Conservation (phyloP, 331 rosid genomes). For the Cydonia oblonga region DNA sequence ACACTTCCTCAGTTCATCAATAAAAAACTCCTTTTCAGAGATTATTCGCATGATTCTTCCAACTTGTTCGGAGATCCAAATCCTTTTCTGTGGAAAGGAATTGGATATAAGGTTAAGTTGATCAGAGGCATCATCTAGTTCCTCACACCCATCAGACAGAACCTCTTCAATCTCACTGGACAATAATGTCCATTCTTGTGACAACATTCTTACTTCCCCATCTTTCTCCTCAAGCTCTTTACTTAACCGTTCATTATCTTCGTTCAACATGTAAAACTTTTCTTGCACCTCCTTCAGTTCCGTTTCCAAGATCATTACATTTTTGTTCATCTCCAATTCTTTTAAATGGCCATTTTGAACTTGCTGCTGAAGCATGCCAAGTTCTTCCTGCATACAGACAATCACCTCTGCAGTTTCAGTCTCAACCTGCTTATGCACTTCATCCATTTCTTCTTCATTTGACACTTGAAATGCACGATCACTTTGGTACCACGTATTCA, state of each 20-base stretch:
- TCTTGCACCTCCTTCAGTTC: slow-evolving; percentile 52
- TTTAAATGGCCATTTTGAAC: slow-evolving; percentile 50
- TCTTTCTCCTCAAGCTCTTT: slow-evolving; percentile 47
- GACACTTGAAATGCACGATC: slow-evolving; percentile 70
- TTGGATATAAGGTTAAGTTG: slow-evolving; percentile 50
- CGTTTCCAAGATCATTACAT: slow-evolving; percentile 36
- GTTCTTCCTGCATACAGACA: slow-evolving; percentile 94
- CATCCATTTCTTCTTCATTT: slow-evolving; percentile 82
- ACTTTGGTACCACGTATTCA: slow-evolving; percentile 51
- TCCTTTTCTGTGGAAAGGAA: slow-evolving; percentile 78
- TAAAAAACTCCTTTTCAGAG: slow-evolving; percentile 64
- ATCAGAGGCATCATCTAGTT: slow-evolving; percentile 54
- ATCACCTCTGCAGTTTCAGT: slow-evolving; percentile 97
- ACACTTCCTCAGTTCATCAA: slow-evolving; percentile 67
- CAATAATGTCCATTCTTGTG: slow-evolving; percentile 62
- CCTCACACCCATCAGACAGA: slow-evolving; percentile 59
- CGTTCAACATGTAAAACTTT: slow-evolving; percentile 25
- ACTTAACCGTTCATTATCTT: slow-evolving; percentile 43
- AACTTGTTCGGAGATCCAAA: slow-evolving; percentile 86
- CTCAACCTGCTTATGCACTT: slow-evolving; percentile 69
- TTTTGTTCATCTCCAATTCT: slow-evolving; percentile 57
- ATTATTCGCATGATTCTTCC: slow-evolving; percentile 46
- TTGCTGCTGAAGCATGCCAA: slow-evolving; percentile 57
- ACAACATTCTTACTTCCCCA: slow-evolving; percentile 32
- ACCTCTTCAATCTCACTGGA: slow-evolving; percentile 69